These are phyloP conservation scores for Plectranthus barbatus DNA, from an alignment of 257 asterid species.

Conservation along the genomic window DNA sequence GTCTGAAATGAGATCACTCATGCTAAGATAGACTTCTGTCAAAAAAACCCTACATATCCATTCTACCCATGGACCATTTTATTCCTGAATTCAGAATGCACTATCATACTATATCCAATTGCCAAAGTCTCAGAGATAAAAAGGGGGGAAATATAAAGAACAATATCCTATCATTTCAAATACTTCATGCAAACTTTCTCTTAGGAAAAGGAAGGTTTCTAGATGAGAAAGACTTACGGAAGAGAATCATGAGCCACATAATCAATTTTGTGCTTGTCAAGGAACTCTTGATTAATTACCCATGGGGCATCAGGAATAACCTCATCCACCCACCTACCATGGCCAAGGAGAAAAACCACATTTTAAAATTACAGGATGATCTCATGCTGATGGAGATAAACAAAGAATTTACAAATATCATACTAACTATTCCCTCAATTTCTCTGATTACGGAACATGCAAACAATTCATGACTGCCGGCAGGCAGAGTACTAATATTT, in stretches of 20 bases:
- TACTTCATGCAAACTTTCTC: background rate
- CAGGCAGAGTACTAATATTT: background rate
- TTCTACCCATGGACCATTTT: background rate
- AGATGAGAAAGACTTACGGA: slow-evolving; percentile 50
- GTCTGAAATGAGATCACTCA: background rate
- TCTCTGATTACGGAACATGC: background rate
- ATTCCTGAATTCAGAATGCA: background rate
- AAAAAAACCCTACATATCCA: background rate
- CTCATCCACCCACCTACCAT: slow-evolving; percentile 85
- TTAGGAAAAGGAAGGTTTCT: background rate
- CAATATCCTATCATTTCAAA: background rate
- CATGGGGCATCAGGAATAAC: slow-evolving; percentile 87
- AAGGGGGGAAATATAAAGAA: background rate
- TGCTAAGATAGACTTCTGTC: background rate
- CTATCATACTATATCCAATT: slow-evolving; percentile 4
- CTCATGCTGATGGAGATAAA: background rate
- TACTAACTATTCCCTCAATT: too few species aligned
- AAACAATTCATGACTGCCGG: background rate
- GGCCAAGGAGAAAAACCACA: slow-evolving; percentile 13
- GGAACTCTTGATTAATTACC: slow-evolving; percentile 67
- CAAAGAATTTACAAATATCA: background rate
- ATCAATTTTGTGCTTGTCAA: slow-evolving; percentile 67
- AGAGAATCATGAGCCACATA: slow-evolving; percentile 82
- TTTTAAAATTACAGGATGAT: background rate
- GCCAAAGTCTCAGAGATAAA: background rate